Percentiles rank a stretch among this genome's conserved stretches.
These are phyloP conservation scores for Capsella bursapastoris DNA, from an alignment of 345 rosid genomes.

Conservation along the genomic window DNA sequence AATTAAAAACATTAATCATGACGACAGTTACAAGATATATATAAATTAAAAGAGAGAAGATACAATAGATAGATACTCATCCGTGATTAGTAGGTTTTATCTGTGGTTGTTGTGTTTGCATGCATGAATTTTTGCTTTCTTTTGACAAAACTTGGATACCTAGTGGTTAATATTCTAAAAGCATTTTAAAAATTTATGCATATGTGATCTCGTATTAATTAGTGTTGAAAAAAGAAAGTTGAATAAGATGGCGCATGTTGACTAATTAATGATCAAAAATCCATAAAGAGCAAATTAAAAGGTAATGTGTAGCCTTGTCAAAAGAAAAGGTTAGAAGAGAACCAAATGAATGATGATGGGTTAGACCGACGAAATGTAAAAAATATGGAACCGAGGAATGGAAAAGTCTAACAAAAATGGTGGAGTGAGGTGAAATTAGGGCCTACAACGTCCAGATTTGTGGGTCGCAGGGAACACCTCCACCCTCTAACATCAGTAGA, in stretches of 20 bases:
- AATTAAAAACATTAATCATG: neutral
- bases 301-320: slow-evolving; percentile 17
- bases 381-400: slow-evolving; percentile 30
- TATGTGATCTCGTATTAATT: neutral
- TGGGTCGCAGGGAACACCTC: slow-evolving; percentile 43
- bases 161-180: neutral
- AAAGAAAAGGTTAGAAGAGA: slow-evolving; percentile 2
- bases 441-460: slow-evolving; percentile 40
- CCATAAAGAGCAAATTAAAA: slow-evolving; percentile 23
- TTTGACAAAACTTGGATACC: neutral
- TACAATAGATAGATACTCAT: neutral
- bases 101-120: neutral
- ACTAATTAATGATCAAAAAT: slow-evolving; percentile 15
- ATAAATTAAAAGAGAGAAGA: neutral
- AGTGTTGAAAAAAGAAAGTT: slow-evolving; percentile 2
- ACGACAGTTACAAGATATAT: neutral
- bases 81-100: neutral
- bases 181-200: neutral
- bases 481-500: slow-evolving; percentile 38
- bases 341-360: slow-evolving; percentile 34
- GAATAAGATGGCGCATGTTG: slow-evolving; percentile 5
- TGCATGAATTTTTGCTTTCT: neutral
- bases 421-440: slow-evolving; percentile 37
- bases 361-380: slow-evolving; percentile 28
- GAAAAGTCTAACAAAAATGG: slow-evolving; percentile 29